phyloP scores from a whole-genome alignment of 208 protist genomes.

The Trypanosoma theileri region DNA sequence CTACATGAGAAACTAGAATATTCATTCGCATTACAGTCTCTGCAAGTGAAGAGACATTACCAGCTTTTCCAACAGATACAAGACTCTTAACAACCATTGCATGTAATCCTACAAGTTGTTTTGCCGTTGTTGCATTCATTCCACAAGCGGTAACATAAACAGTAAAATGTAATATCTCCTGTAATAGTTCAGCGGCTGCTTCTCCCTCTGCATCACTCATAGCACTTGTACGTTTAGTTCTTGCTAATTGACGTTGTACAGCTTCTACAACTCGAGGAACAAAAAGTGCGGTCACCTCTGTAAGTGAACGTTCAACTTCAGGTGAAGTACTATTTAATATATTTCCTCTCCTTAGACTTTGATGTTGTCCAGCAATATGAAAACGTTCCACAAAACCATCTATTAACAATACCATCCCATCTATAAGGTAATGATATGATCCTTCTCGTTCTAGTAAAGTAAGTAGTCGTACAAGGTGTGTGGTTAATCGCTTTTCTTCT shows the following conservation, averaged over 20 bases:
- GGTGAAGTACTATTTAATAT: constrained; percentile 7
- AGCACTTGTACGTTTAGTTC: constrained; percentile 12
- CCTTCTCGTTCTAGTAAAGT: constrained; percentile 43
- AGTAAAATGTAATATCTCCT: constrained; percentile 40
- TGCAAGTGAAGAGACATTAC: constrained; percentile 19
- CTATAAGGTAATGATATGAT: constrained; percentile 34
- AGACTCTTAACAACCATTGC: constrained; percentile 39
- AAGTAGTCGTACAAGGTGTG: constrained; percentile 31
- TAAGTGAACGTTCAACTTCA: constrained; percentile 39
- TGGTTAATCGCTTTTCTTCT: constrained; percentile 30
- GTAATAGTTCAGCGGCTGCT: constrained; percentile 23
- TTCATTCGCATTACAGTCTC: constrained; percentile 54
- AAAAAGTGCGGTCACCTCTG: constrained; percentile 40
- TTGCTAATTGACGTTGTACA: constrained; percentile 14
- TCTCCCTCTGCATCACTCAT: constrained; percentile 22
- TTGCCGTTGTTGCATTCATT: constrained; percentile 37
- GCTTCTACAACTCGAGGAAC: constrained; percentile 43
- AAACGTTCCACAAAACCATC: constrained; percentile 32
- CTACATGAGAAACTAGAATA: constrained; percentile 40
- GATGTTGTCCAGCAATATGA: constrained; percentile 11
- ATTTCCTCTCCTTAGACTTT: neutral
- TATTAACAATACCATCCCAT: constrained; percentile 35
- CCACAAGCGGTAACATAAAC: constrained; percentile 35
- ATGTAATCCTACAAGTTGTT: constrained; percentile 67
- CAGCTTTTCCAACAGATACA: neutral